A percentile compares a stretch with the other conserved stretches of the same genome.
phyloP scores from a whole-genome alignment of 2,329 filamentous ascomycete species.

The Monilinia polystroma region DNA sequence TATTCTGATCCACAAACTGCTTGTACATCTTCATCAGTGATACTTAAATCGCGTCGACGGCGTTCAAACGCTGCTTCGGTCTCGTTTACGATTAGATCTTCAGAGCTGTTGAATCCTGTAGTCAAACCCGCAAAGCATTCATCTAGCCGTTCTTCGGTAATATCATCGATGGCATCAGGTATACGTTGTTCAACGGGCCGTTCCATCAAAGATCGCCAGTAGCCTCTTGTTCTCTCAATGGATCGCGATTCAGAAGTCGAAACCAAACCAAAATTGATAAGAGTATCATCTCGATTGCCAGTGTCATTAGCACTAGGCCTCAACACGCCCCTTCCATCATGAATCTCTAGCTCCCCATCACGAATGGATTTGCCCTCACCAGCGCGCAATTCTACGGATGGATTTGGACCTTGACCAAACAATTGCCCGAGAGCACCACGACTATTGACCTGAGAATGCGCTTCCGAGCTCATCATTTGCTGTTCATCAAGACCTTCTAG shows the following conservation, averaged over 20 bases:
- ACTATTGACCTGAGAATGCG: constrained; percentile 72
- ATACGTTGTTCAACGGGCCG: constrained; percentile 34
- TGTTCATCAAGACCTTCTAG: constrained; percentile 76
- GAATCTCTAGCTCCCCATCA: constrained; percentile 64
- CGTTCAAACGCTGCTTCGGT: constrained; percentile 26
- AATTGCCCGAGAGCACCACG: constrained; percentile 67
- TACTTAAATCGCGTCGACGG: constrained; percentile 33
- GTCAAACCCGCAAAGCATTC: background rate
- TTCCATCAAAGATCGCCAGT: constrained; percentile 37
- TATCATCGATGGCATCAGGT: constrained; percentile 28
- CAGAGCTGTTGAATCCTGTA: background rate
- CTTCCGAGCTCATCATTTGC: constrained; percentile 70
- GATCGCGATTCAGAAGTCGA: constrained; percentile 1
- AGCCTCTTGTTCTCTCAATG: constrained; percentile 25
- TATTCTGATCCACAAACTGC: constrained; percentile 35
- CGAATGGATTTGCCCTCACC: constrained; percentile 65
- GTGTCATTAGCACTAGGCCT: constrained; percentile 60
- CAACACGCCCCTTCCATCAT: constrained; percentile 59
- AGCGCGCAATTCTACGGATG: constrained; percentile 55
- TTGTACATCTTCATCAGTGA: constrained; percentile 38
- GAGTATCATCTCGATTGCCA: constrained; percentile 58
- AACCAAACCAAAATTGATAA: constrained; percentile 43
- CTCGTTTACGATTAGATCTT: background rate
- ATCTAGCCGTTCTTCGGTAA: constrained; percentile 1
- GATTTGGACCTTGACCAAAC: constrained; percentile 59